phyloP scores from a whole-genome alignment of 75 land plant species.

The Picea glauca region DNA sequence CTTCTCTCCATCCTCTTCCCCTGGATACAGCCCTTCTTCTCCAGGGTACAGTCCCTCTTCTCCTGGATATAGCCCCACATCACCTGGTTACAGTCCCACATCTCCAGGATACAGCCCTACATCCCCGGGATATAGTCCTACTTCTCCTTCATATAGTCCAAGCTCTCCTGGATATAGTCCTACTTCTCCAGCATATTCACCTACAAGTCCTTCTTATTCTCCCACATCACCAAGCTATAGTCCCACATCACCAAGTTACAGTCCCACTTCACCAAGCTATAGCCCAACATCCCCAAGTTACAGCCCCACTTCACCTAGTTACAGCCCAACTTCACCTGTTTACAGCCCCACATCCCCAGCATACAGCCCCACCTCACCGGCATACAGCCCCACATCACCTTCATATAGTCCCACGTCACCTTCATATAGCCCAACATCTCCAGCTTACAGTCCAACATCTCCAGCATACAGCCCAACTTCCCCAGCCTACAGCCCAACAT shows the following conservation, averaged over 20 bases:
- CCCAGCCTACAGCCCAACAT: conserved; percentile 90
- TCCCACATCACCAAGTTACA: conserved; percentile 62
- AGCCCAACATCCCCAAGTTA: conserved; percentile 78
- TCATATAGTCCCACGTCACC: conserved; percentile 74
- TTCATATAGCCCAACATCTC: conserved; percentile 83
- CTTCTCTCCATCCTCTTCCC: conserved; percentile 55
- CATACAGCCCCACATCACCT: conserved; percentile 70
- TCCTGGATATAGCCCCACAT: conserved; percentile 45
- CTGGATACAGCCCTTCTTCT: conserved; percentile 34
- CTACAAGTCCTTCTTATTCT: conserved; percentile 31
- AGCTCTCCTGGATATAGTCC: conserved; percentile 35
- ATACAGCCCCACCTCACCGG: conserved; percentile 66
- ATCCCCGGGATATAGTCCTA: conserved; percentile 30
- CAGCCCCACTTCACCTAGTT: conserved; percentile 80
- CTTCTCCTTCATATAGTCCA: conserved; percentile 37
- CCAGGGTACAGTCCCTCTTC: conserved; percentile 49
- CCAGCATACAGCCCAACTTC: conserved; percentile 93
- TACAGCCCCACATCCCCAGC: conserved; percentile 82
- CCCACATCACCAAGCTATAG: conserved; percentile 48
- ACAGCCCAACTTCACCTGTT: conserved; percentile 76
- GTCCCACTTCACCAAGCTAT: conserved; percentile 64
- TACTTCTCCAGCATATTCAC: conserved; percentile 30
- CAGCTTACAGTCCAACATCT: conserved; percentile 84
- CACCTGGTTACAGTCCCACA: conserved; percentile 33
- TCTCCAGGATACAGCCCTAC: conserved; percentile 43